These are phyloP conservation scores for Alternaria atra DNA, from an alignment of 2,329 filamentous ascomycete species.

Conservation along the genomic window DNA sequence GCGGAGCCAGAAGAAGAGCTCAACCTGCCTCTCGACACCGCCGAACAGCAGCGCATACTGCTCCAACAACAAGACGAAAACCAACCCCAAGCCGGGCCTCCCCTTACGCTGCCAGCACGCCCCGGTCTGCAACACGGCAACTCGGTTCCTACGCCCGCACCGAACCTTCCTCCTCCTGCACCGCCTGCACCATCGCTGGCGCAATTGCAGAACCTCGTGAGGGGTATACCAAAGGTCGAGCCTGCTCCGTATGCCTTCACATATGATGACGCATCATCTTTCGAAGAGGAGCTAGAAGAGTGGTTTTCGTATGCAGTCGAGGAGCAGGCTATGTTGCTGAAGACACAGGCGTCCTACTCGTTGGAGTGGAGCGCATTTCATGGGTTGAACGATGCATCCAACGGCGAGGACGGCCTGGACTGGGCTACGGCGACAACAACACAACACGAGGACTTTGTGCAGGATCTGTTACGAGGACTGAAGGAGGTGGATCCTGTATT, in stretches of 20 bases:
- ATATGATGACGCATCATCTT: slow-evolving; percentile 61
- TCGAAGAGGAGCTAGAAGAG: slow-evolving; percentile 92
- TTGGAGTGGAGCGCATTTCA: slow-evolving; percentile 68
- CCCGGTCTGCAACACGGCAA: slow-evolving; percentile 53
- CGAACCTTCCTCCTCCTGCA: slow-evolving; percentile 55
- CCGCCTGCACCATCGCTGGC: slow-evolving; percentile 54
- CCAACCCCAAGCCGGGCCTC: slow-evolving; percentile 28
- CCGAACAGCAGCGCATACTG: slow-evolving; percentile 45
- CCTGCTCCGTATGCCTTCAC: slow-evolving; percentile 77
- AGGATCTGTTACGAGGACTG: slow-evolving; percentile 50
- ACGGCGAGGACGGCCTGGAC: slow-evolving; percentile 57
- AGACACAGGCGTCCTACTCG: slow-evolving; percentile 79
- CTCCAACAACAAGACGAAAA: slow-evolving; percentile 36
- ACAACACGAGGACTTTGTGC: slow-evolving; percentile 66
- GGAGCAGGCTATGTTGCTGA: slow-evolving; percentile 81
- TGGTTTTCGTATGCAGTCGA: slow-evolving; percentile 95
- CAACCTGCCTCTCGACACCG: slow-evolving; percentile 49
- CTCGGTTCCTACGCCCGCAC: slow-evolving; percentile 51
- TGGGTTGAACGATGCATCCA: slow-evolving; percentile 51
- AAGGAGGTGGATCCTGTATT: slow-evolving; percentile 37
- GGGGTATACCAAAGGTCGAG: slow-evolving; percentile 55
- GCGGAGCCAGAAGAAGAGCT: slow-evolving; percentile 44
- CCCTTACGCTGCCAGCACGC: slow-evolving; percentile 42
- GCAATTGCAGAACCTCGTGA: slow-evolving; percentile 57
- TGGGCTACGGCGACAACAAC: slow-evolving; percentile 74